A percentile compares a stretch with the other conserved stretches of the same genome.
phyloP scores from a whole-genome alignment of 352 stramenopile genomes.

The Phytophthora idaei region DNA sequence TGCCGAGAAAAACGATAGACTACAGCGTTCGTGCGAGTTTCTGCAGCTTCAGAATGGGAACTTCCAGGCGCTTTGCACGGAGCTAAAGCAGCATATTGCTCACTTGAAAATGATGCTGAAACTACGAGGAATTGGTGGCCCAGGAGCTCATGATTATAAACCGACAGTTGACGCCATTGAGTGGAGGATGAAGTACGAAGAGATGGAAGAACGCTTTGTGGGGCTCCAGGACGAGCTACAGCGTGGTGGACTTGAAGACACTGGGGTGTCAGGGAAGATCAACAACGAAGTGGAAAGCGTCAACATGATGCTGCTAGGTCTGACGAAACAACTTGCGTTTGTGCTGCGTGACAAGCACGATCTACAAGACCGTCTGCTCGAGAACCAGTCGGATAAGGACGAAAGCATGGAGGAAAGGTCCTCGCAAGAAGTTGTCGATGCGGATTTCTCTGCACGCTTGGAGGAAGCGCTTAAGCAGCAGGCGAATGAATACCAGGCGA shows the following conservation, averaged over 20 bases:
- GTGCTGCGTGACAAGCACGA: constrained; percentile 82
- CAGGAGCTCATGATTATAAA: constrained; percentile 51
- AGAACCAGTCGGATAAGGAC: constrained; percentile 37
- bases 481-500: constrained; percentile 49
- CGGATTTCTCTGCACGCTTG: constrained; percentile 42
- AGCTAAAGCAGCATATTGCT: constrained; percentile 64
- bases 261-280: constrained; percentile 9
- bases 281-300: constrained; percentile 58
- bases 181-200: constrained; percentile 86
- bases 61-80: constrained; percentile 50
- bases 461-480: constrained; percentile 53
- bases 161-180: constrained; percentile 78
- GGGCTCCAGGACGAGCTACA: constrained; percentile 60
- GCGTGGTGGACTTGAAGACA: constrained; percentile 18
- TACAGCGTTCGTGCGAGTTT: constrained; percentile 63
- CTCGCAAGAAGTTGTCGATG: constrained; percentile 20
- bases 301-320: constrained; percentile 66
- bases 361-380: constrained; percentile 53
- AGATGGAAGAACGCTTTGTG: constrained; percentile 65
- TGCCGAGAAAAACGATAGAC: constrained; percentile 62
- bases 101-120: constrained; percentile 68
- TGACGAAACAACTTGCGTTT: constrained; percentile 70
- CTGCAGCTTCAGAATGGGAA: constrained; percentile 61
- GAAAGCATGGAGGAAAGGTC: constrained; percentile 20
- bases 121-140: constrained; percentile 35